Percentiles rank a stretch among this genome's conserved stretches.
phyloP scores from a whole-genome alignment of 192 early-diverging fungal species.

The Helicostylum pulchrum region DNA sequence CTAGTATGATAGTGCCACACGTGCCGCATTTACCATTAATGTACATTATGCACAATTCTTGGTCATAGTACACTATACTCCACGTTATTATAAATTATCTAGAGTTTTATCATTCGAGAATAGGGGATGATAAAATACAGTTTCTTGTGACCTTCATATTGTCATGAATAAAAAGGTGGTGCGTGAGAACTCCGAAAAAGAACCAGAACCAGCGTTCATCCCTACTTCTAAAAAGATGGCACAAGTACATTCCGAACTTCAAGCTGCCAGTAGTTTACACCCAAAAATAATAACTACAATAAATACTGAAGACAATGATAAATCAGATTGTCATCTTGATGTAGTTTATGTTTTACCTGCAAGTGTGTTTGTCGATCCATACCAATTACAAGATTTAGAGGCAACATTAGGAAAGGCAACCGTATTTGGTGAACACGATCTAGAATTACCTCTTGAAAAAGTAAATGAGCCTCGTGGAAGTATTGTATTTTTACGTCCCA shows the following conservation, averaged over 20 bases:
- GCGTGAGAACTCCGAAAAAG: no score
- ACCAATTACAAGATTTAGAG: slow-evolving; percentile 20
- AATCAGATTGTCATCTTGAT: slow-evolving; percentile 15
- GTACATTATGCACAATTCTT: no score
- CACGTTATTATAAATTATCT: no score
- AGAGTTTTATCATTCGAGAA: no score
- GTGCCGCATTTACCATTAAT: no score
- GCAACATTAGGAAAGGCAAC: not conserved
- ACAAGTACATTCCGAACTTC: not conserved
- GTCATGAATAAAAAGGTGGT: no score
- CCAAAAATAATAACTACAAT: slow-evolving; percentile 12
- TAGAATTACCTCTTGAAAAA: slow-evolving; percentile 23
- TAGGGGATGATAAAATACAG: no score
- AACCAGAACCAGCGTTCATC: no score
- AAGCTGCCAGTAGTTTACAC: slow-evolving; percentile 13
- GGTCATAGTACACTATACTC: no score
- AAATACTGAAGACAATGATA: not conserved
- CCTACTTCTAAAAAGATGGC: not conserved
- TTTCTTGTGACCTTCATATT: no score
- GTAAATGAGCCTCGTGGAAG: slow-evolving; percentile 17
- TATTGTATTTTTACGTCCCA: slow-evolving; percentile 16
- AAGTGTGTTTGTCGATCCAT: slow-evolving; percentile 26
- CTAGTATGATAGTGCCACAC: no score
- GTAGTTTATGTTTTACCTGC: slow-evolving; percentile 28
- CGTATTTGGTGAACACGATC: slow-evolving; percentile 20